These are phyloP conservation scores for Nephelium lappaceum DNA, from an alignment of 345 rosid species.

Conservation along the genomic window DNA sequence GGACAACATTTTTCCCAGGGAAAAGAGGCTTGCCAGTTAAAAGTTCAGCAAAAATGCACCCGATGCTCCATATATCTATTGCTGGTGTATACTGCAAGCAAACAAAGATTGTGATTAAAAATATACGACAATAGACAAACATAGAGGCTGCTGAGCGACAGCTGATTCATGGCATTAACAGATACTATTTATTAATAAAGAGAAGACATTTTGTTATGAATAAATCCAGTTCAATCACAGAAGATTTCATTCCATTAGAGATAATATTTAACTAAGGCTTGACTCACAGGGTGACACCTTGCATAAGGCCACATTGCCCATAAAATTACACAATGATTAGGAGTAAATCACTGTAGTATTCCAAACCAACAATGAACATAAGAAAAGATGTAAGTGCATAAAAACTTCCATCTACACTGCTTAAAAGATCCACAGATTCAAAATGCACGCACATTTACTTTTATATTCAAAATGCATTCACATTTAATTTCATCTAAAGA, in stretches of 20 bases:
- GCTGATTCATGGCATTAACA: background rate
- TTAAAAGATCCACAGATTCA: background rate
- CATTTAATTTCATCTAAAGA: background rate
- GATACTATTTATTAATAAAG: background rate
- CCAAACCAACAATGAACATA: background rate
- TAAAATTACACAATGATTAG: constrained; percentile 3
- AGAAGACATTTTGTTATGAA: background rate
- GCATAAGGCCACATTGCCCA: constrained; percentile 2
- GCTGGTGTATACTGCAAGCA: constrained; percentile 90
- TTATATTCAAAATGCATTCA: background rate
- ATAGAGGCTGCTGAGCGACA: background rate
- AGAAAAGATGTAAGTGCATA: background rate
- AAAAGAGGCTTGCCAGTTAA: constrained; percentile 93
- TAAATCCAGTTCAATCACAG: background rate
- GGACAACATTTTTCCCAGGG: constrained; percentile 97
- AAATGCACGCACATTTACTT: background rate
- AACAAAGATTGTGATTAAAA: constrained; percentile 14
- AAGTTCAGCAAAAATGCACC: constrained; percentile 96
- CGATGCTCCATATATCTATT: constrained; percentile 96
- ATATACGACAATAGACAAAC: background rate
- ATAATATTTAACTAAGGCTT: background rate
- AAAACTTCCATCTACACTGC: background rate
- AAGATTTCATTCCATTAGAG: background rate
- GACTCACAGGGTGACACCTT: background rate
- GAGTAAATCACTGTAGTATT: background rate